A percentile compares a stretch with the other conserved stretches of the same genome.
These are phyloP conservation scores for Phenoliferia sp. DNA, from an alignment of 1,284 basidiomycete species.

Conservation along the genomic window DNA sequence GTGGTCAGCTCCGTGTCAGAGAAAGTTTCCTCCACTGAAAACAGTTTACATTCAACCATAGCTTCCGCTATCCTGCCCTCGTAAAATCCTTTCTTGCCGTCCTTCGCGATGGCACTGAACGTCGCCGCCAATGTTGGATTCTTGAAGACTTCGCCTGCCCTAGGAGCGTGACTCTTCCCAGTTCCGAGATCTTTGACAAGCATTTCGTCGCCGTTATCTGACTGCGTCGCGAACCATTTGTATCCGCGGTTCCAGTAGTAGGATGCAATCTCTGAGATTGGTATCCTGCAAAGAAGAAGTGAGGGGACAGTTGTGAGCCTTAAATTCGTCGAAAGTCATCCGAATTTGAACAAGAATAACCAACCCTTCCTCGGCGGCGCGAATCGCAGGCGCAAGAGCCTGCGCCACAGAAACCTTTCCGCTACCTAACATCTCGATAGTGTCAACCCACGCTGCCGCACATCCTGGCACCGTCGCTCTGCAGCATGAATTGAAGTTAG, in stretches of 20 bases:
- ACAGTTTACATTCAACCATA: conserved; percentile 65
- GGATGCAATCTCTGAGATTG: conserved; percentile 26
- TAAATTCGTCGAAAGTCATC: no score
- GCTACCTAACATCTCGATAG: conserved; percentile 73
- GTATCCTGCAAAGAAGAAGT: conserved; percentile 7
- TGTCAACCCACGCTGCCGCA: conserved; percentile 89
- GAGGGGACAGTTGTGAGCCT: conserved; percentile 52
- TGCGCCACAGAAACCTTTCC: conserved; percentile 72
- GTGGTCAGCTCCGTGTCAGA: conserved; percentile 61
- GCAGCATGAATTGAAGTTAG: conserved; percentile 40
- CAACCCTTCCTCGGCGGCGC: conserved; percentile 39
- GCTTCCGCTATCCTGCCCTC: conserved; percentile 81
- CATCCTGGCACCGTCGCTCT: conserved; percentile 90
- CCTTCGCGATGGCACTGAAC: conserved; percentile 68
- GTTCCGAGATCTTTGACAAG: conserved; percentile 53
- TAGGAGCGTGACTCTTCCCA: conserved; percentile 58
- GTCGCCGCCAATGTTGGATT: conserved; percentile 72
- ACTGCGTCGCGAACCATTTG: conserved; percentile 20
- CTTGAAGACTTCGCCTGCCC: conserved; percentile 41
- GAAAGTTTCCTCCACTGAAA: conserved; percentile 80
- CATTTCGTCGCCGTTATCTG: conserved; percentile 57
- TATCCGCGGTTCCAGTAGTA: conserved; percentile 23
- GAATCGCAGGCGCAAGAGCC: conserved; percentile 65
- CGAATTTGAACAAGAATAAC: no score
- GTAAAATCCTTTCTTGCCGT: conserved; percentile 89